phyloP scores from a whole-genome alignment of 768 basidiomycete genomes.

The Boletus edulis region DNA sequence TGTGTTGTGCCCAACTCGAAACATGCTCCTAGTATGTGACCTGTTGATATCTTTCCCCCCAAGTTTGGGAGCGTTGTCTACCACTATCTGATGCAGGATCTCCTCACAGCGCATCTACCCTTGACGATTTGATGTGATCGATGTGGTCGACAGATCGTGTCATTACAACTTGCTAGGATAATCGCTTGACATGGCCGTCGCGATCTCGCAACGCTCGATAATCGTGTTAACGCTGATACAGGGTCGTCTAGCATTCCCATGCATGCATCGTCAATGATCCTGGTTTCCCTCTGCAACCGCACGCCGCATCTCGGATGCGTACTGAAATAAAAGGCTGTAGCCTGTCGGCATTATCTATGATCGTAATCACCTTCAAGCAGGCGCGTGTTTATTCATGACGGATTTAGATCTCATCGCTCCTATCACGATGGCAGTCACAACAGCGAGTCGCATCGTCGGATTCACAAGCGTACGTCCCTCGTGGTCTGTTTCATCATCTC shows the following conservation, averaged over 20 bases:
- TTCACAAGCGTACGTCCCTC: too few relatives aligned
- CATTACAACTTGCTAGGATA: not conserved
- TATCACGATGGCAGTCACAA: too few relatives aligned
- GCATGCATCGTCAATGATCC: not conserved
- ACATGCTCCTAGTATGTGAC: slow-evolving; percentile 6
- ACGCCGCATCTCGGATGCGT: too few relatives aligned
- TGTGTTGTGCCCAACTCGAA: not conserved
- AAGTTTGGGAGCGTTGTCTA: not conserved
- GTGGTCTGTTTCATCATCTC: too few relatives aligned
- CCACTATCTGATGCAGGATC: slow-evolving; percentile 6
- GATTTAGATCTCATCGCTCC: too few relatives aligned
- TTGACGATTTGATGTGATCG: slow-evolving; percentile 2
- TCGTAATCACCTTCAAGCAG: not conserved
- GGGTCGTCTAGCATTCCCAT: not conserved
- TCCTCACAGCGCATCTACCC: not conserved
- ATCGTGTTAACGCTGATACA: not conserved
- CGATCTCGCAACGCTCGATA: not conserved
- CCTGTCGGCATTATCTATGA: not conserved
- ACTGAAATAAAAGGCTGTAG: not conserved
- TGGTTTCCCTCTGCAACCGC: not conserved
- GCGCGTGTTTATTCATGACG: too few relatives aligned
- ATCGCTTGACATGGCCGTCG: not conserved
- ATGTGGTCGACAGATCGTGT: slow-evolving; percentile 4
- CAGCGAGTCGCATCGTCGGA: too few relatives aligned
- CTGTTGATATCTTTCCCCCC: not conserved